phyloP scores from a whole-genome alignment of 2,329 filamentous ascomycete genomes.

The Xylariaceae sp. region DNA sequence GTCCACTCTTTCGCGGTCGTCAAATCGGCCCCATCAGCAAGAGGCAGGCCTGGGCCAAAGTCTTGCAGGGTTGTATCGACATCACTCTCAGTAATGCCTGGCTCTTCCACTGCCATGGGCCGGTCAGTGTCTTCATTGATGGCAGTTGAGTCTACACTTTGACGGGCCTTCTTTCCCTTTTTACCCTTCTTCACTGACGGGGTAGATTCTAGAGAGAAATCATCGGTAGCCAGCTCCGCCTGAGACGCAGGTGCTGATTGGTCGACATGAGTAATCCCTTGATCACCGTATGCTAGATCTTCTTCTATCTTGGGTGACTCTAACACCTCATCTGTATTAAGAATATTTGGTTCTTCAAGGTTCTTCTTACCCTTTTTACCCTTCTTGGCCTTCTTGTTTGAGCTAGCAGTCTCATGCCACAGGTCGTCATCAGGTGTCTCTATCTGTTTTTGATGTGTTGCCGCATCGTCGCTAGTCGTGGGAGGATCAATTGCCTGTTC shows the following conservation, averaged over 20 bases:
- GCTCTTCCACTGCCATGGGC: constrained; percentile 8
- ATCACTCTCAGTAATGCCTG: constrained; percentile 11
- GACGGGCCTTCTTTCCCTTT: constrained; percentile 23
- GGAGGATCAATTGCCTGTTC: constrained; percentile 9
- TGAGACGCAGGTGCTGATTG: constrained; percentile 12
- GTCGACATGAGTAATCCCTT: constrained; percentile 6
- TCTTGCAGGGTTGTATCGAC: constrained; percentile 14
- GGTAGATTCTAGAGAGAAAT: constrained; percentile 21
- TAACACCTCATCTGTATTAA: neutral
- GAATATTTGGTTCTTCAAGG: constrained; percentile 9
- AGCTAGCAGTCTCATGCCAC: constrained; percentile 23
- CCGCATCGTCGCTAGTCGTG: constrained; percentile 3
- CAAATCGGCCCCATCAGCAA: neutral
- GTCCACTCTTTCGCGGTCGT: constrained; percentile 3
- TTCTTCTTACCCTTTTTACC: constrained; percentile 29
- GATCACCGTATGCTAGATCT: constrained; percentile 1
- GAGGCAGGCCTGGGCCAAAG: neutral
- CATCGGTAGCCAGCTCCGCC: constrained; percentile 17
- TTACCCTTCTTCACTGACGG: constrained; percentile 31
- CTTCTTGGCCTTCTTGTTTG: constrained; percentile 34
- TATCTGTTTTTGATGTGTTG: constrained; percentile 9
- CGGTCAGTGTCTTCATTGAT: constrained; percentile 14
- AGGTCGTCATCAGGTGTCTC: constrained; percentile 12
- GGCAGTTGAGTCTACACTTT: constrained; percentile 18
- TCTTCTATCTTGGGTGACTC: constrained; percentile 16